These are phyloP conservation scores for Malus hybrid DNA, from an alignment of 331 rosid species.

Conservation along the genomic window DNA sequence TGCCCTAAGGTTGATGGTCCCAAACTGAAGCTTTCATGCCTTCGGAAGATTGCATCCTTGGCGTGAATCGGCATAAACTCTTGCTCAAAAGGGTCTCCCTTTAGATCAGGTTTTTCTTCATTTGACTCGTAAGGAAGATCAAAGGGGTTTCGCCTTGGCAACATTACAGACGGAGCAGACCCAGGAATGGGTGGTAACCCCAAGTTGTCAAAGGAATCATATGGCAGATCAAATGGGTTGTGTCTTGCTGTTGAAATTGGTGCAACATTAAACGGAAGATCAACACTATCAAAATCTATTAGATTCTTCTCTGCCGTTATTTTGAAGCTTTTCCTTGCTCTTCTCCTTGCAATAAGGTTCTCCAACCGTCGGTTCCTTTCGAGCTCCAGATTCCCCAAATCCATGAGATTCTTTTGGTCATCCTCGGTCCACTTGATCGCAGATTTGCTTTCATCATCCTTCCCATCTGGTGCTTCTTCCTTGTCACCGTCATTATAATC, in stretches of 20 bases:
- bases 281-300: constrained; percentile 65
- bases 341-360: constrained; percentile 85
- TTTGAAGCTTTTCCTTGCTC: constrained; percentile 56
- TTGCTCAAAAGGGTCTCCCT: constrained; percentile 66
- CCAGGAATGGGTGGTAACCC: constrained; percentile 85
- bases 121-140: constrained; percentile 84
- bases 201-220: constrained; percentile 48
- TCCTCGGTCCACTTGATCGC: constrained; percentile 98
- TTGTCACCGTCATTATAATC: constrained; percentile 51
- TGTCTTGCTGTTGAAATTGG: constrained; percentile 53
- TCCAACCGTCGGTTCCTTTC: constrained; percentile 93
- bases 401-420: constrained; percentile 35
- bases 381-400: constrained; percentile 70
- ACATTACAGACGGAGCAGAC: constrained; percentile 87
- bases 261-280: constrained; percentile 55
- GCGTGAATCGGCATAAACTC: constrained; percentile 51
- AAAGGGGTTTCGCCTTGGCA: constrained; percentile 86
- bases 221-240: constrained; percentile 69
- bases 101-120: constrained; percentile 92
- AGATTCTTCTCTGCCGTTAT: constrained; percentile 67
- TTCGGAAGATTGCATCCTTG: constrained; percentile 54
- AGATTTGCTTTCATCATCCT: constrained; percentile 90
- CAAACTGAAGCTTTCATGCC: constrained; percentile 80
- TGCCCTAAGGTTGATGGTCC: constrained; percentile 60
- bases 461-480: constrained; percentile 60